phyloP scores from a whole-genome alignment of 768 basidiomycete species.

The Pulveroboletus sp. region DNA sequence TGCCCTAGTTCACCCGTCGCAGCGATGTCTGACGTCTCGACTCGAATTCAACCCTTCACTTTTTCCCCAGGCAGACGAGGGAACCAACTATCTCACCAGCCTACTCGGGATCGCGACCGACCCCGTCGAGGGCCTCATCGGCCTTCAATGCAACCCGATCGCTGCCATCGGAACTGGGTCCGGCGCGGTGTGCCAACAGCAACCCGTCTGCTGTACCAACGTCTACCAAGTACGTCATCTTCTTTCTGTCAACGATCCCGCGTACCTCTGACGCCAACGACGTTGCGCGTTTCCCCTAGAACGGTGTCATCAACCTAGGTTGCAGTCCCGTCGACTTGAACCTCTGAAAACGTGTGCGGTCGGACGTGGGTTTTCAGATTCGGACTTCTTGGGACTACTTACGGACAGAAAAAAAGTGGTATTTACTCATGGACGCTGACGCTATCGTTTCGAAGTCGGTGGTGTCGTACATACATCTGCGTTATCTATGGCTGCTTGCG shows the following conservation, averaged over 20 bases:
- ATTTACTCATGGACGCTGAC: not conserved
- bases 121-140: not conserved
- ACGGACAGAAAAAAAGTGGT: not conserved
- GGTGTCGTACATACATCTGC: not conserved
- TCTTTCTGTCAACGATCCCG: too few relatives aligned
- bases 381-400: conserved; percentile 2
- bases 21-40: not conserved
- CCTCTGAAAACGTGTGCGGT: not conserved
- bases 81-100: rapidly evolving
- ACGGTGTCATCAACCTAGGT: not conserved
- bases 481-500: not conserved
- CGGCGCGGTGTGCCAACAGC: not conserved
- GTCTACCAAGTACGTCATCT: not conserved
- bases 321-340: conserved; percentile 9
- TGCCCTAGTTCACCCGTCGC: too few relatives aligned
- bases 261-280: not conserved
- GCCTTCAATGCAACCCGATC: not conserved
- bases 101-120: not conserved
- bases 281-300: not conserved
- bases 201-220: conserved; percentile 11
- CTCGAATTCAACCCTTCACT: too few relatives aligned
- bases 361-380: not conserved
- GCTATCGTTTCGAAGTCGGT: not conserved
- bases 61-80: not conserved
- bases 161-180: not conserved